Percentiles rank a stretch among this genome's conserved stretches.
Evolutionary conservation across 805 yeast species (phyloP).

Genomic region (Candida peoriensis): DNA sequence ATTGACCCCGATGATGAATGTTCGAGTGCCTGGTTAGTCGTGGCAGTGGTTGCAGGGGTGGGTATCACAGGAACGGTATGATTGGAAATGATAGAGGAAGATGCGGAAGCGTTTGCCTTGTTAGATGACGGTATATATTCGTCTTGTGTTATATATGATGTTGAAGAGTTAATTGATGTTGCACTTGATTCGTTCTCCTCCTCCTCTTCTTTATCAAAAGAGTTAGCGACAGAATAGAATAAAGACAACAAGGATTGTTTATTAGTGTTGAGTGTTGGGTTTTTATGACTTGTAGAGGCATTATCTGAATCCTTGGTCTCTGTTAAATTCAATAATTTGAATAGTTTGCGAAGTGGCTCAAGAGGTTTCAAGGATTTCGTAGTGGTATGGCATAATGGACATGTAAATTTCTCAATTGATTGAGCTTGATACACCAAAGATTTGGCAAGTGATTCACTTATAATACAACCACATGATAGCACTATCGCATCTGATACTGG

Average conservation of each 20-base stretch:
- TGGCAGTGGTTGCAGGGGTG: too few species aligned
- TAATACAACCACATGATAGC: slow-evolving; percentile 37
- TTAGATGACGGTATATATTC: background rate
- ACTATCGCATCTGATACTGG: slow-evolving; percentile 23
- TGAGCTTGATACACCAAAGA: slow-evolving; percentile 10
- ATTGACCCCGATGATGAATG: too few species aligned
- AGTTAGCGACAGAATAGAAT: slow-evolving; percentile 28
- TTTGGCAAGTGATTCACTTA: slow-evolving; percentile 28
- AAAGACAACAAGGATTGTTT: slow-evolving; percentile 28
- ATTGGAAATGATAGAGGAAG: slow-evolving; percentile 9
- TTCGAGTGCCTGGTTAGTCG: background rate
- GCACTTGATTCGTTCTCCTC: background rate
- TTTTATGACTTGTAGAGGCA: too few species aligned
- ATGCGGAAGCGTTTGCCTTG: slow-evolving; percentile 1
- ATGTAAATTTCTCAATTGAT: slow-evolving; percentile 10
- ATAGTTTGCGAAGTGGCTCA: slow-evolving; percentile 14
- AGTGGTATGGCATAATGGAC: slow-evolving; percentile 18
- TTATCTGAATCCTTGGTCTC: slow-evolving; percentile 1
- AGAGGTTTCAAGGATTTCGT: slow-evolving; percentile 7
- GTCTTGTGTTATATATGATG: background rate
- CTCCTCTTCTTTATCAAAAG: slow-evolving; percentile 6
- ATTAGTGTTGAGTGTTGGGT: slow-evolving; percentile 9
- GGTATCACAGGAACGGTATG: slow-evolving; percentile 5
- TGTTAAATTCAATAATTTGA: slow-evolving; percentile 4
- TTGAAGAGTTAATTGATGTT: too few species aligned